Evolutionary conservation across 169 alveolate genomes (phyloP).

Genomic region (Plasmodium falciparum): DNA sequence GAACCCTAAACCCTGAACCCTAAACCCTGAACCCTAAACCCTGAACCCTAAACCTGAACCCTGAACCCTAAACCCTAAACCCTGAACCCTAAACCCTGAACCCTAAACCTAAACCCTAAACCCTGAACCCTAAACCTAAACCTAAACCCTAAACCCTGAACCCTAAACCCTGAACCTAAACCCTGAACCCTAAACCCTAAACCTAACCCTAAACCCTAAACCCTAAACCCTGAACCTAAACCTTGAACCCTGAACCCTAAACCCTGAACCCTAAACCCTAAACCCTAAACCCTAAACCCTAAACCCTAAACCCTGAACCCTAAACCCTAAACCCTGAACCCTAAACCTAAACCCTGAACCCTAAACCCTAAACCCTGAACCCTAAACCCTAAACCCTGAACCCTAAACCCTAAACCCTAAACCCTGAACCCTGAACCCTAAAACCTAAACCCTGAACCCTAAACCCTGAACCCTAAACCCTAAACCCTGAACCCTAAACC

Average conservation of each 20-base stretch:
- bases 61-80: constrained; percentile 1
- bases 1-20: too few species aligned
- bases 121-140: background rate
- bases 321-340: constrained; percentile 2
- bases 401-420: too few species aligned
- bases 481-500: too few species aligned
- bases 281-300: constrained; percentile 18
- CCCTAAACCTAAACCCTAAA: too few species aligned
- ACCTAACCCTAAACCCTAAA: constrained; percentile 14
- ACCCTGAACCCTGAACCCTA: too few species aligned
- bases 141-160: constrained; percentile 1
- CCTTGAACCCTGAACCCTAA: background rate
- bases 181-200: background rate
- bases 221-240: constrained; percentile 13
- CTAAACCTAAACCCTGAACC: too few species aligned
- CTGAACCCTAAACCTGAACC: constrained; percentile 4
- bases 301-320: constrained; percentile 10
- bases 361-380: too few species aligned
- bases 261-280: constrained; percentile 6
- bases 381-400: too few species aligned
- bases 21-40: constrained; percentile 1
- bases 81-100: constrained; percentile 3
- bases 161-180: constrained; percentile 4
- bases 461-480: too few species aligned
- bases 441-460: too few species aligned